Evolutionary conservation across 1,284 basidiomycete genomes (phyloP), one percentile per base, ranked within the genome.

Genomic region (Cryptococcus hybrid): DNA sequence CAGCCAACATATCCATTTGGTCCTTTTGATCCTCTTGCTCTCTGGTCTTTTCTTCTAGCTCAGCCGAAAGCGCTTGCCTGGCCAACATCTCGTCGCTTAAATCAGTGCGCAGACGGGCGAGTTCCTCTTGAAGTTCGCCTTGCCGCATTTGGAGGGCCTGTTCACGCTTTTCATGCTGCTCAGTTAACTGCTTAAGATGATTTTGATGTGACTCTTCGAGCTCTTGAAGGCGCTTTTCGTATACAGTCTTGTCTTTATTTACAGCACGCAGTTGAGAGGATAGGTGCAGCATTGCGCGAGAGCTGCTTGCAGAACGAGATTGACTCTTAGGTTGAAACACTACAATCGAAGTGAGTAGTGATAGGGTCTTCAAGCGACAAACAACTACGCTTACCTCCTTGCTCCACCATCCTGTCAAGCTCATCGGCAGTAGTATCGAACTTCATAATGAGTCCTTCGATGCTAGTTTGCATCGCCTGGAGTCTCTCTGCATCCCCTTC

Each of bases 341-440:
- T 63, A 40, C 1, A 12, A 15, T 15, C 11, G 34, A 35, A 13
- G 8, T 39, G 5, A 50, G 48, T 38, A n/a, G 11, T 42, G 39
- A 3, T 30, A 30, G 30, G 30, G 30, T 30, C 30, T 30, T 51
- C 45, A 15, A 45, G 2, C 18, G 2, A 37, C 12, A 36, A 18
- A n/a, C 8, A 37, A 47, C 5, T 7, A 12, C 38, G 82, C 87
- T 60, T 70, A 90, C 89, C 76, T 56, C 88, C 88, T 47, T 86
- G 83, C 68, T 90, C 89, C 12, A 88, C 87, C 64, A 91, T 86
- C 58, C 85, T 83, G 65, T 92, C 90, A 67, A 92, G 90, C 2
- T 86, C 85, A 0, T 83, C 74, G 68, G 89, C 88, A 9, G 91
- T 78, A 30, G 81, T 81, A 62, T 92, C 88, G 84, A 93, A 89